Evolutionary conservation across 495 filamentous ascomycete genomes (phyloP).

Genomic region (Aspergillus heteromorphus): DNA sequence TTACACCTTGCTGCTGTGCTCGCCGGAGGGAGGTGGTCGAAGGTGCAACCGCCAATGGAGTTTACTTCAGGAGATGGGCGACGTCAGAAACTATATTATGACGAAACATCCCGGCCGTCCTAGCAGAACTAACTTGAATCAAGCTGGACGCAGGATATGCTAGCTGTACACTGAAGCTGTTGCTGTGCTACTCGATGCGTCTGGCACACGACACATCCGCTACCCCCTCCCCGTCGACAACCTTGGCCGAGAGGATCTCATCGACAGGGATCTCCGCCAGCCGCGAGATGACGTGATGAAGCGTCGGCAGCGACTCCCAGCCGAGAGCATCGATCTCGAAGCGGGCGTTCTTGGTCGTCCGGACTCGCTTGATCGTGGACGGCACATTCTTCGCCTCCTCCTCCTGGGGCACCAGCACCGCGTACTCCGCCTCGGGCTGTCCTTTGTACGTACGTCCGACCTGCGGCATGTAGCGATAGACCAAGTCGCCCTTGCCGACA

Average conservation of each 20-base stretch:
- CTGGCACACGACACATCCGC: conserved; percentile 38
- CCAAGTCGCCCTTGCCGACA: conserved; percentile 32
- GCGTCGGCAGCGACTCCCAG: conserved; percentile 47
- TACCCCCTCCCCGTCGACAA: conserved; percentile 47
- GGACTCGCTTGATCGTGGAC: conserved; percentile 26
- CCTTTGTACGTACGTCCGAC: conserved; percentile 36
- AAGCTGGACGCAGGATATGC: too few relatives aligned
- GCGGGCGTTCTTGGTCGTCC: conserved; percentile 34
- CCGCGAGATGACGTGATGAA: conserved; percentile 47
- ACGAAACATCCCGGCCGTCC: not conserved
- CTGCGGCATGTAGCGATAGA: conserved; percentile 44
- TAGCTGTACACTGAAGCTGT: too few relatives aligned
- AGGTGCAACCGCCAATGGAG: too few relatives aligned
- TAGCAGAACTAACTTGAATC: not conserved
- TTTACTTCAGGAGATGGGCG: too few relatives aligned
- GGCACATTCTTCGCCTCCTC: conserved; percentile 30
- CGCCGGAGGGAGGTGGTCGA: too few relatives aligned
- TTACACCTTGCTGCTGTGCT: too few relatives aligned
- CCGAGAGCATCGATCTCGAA: conserved; percentile 39
- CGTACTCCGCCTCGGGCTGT: conserved; percentile 42
- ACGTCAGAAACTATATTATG: not conserved
- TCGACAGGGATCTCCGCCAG: conserved; percentile 51
- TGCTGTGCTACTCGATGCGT: conserved; percentile 41
- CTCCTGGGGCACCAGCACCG: conserved; percentile 36
- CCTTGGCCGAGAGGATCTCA: conserved; percentile 45